Base-by-base conservation (phyloP, 495 filamentous ascomycete species). In the Talaromyces thailandensis region DNA sequence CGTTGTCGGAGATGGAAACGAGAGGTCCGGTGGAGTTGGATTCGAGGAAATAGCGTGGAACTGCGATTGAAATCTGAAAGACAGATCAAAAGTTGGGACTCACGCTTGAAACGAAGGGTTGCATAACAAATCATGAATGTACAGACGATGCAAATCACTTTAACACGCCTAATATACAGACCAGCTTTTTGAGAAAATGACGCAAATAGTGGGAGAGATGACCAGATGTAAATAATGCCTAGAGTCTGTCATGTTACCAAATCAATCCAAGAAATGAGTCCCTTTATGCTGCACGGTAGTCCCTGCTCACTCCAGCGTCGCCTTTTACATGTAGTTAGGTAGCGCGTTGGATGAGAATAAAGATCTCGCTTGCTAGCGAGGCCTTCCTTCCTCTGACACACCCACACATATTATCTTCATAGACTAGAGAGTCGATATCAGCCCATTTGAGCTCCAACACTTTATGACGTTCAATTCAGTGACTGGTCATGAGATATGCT, bases 11-110 rank as follows among this genome's bases (percentile, higher is more conserved):
- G 24, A 57, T 57, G 55, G 55, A 7, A 57, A 35, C 29, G 3
- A 35, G 29, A 32, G 55, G 55, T 11, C 55, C 55, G 7, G 55
- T 57, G 55, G 55, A 57, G 6, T 57, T 57, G 28, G 55, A 57
- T 35, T 31, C 29, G 14, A 35, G 55, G 14, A 57, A 57, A 21
- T 57, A 55, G 23, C 26, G 23, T 6, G 11, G 14, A 14, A 6
- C 35, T 40, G 4, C 35, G 35, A 40, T 4, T 40, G 35, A 40
- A 40, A 40, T 14, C 35, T 16, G 35, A 5, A 16, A 40, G 5
- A n/a, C n/a, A 12, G 14, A 40, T n/a, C 35, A 40, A 40, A 16
- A 14, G 16, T 40, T 16, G 11, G 12, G 35, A 40, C 12, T 3
- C 16, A 16, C 14, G 14, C 14, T 40, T 40, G 35, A 40, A 40